These are phyloP conservation scores for Ceratocystis papillata DNA, from an alignment of 2,329 filamentous ascomycete species.

Conservation along the genomic window DNA sequence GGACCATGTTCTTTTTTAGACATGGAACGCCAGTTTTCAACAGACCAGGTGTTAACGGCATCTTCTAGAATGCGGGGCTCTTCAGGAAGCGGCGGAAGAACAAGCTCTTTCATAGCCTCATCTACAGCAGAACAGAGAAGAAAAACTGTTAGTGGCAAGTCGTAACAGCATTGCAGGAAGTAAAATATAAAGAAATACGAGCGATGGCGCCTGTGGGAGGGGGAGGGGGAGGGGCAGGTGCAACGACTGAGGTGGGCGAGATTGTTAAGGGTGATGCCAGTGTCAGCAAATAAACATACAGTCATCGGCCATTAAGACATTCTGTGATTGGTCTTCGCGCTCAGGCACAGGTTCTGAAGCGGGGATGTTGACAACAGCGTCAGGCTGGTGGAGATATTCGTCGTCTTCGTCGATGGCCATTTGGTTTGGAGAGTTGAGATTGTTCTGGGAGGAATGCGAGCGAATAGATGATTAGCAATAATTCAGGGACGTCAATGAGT, in stretches of 20 bases:
- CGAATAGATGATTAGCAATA: background rate
- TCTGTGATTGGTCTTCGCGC: slow-evolving; percentile 18
- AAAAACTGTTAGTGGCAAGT: background rate
- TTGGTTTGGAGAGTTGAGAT: slow-evolving; percentile 15
- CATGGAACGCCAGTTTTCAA: slow-evolving; percentile 68
- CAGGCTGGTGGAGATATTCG: slow-evolving; percentile 17
- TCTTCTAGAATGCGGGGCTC: slow-evolving; percentile 74
- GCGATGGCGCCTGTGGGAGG: too few relatives aligned
- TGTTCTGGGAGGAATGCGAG: slow-evolving; percentile 8
- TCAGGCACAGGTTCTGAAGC: slow-evolving; percentile 16
- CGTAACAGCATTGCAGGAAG: too few relatives aligned
- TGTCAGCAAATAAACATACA: slow-evolving; percentile 17
- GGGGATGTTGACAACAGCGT: slow-evolving; percentile 18
- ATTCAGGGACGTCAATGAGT: background rate
- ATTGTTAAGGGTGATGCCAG: background rate
- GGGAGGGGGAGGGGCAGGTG: too few relatives aligned
- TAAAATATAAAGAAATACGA: too few relatives aligned
- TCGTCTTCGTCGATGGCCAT: slow-evolving; percentile 23
- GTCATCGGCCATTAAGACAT: slow-evolving; percentile 21
- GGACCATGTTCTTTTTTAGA: slow-evolving; percentile 78
- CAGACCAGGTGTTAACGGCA: slow-evolving; percentile 70
- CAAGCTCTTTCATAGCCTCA: slow-evolving; percentile 73
- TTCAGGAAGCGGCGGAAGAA: slow-evolving; percentile 59
- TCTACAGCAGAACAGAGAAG: slow-evolving; percentile 37
- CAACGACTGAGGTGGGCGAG: background rate